A percentile compares a stretch with the other conserved stretches of the same genome.
These are phyloP conservation scores for Nidularia sp. DNA, from an alignment of 768 basidiomycete genomes.

Conservation along the genomic window DNA sequence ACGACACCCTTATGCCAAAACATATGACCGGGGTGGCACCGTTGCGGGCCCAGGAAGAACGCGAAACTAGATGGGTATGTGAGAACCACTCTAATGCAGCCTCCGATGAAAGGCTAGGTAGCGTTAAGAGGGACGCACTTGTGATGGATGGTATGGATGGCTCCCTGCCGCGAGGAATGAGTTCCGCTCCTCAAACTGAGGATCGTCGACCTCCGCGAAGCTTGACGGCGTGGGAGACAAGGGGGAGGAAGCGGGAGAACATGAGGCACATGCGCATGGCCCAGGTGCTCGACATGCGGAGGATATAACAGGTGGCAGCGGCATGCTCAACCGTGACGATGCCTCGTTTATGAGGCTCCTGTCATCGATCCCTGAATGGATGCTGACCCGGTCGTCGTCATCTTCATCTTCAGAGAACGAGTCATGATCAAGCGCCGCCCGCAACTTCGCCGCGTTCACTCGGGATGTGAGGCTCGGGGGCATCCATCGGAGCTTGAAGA, in stretches of 20 bases:
- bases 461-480: constrained; percentile 29
- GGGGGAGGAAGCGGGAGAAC: constrained; percentile 1
- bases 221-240: neutral
- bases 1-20: no score
- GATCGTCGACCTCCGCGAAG: constrained; percentile 6
- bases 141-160: constrained; percentile 26
- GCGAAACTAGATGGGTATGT: neutral
- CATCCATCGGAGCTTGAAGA: constrained; percentile 36
- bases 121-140: constrained; percentile 13
- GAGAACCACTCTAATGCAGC: neutral
- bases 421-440: constrained; percentile 15
- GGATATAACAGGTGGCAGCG: constrained; percentile 18
- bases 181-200: constrained; percentile 23
- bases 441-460: constrained; percentile 18
- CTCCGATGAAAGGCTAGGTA: neutral
- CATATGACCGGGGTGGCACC: neutral
- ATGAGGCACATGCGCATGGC: constrained; percentile 1
- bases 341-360: neutral
- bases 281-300: constrained; percentile 6
- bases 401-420: constrained; percentile 11
- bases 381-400: neutral
- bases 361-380: neutral
- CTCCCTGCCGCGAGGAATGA: constrained; percentile 19
- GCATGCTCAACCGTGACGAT: constrained; percentile 15
- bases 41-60: neutral